phyloP scores from a whole-genome alignment of 345 rosid genomes.

The Euphorbia pulcherrima region DNA sequence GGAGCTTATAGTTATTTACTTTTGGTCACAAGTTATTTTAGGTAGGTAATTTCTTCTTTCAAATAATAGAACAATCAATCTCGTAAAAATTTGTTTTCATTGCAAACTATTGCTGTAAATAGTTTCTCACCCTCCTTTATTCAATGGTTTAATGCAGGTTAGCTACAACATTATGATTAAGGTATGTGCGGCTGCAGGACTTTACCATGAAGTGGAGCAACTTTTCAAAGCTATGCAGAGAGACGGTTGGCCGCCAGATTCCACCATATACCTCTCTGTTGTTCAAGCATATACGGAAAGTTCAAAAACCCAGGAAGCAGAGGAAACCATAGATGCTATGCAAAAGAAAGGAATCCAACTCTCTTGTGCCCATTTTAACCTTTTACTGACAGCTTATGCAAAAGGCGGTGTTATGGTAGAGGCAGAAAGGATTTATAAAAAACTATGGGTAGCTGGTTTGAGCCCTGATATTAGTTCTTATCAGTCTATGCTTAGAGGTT shows the following conservation, averaged over 20 bases:
- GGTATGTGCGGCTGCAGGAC: conserved; percentile 44
- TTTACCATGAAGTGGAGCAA: conserved; percentile 42
- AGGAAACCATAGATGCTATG: conserved; percentile 50
- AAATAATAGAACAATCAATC: not conserved
- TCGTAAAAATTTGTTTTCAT: not conserved
- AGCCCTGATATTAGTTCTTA: conserved; percentile 49
- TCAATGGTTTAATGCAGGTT: conserved; percentile 41
- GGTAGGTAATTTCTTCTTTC: not conserved
- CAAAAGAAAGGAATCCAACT: conserved; percentile 43
- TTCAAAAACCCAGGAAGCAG: conserved; percentile 53
- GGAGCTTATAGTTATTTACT: not conserved
- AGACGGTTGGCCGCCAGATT: conserved; percentile 46
- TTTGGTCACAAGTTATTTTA: not conserved
- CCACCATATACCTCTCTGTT: conserved; percentile 48
- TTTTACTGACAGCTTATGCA: conserved; percentile 46
- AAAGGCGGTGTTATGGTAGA: conserved; percentile 55
- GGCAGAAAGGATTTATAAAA: conserved; percentile 51
- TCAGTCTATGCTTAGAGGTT: conserved; percentile 57
- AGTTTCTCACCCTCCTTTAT: conserved; percentile 5
- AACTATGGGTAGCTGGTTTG: conserved; percentile 36
- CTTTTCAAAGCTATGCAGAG: conserved; percentile 57
- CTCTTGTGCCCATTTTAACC: conserved; percentile 52
- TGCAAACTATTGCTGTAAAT: not conserved
- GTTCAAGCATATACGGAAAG: conserved; percentile 52
- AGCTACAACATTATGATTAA: conserved; percentile 70